A percentile compares a stretch with the other conserved stretches of the same genome.
phyloP scores from a whole-genome alignment of 2,329 filamentous ascomycete species.

The Westerdykella aurantiaca region DNA sequence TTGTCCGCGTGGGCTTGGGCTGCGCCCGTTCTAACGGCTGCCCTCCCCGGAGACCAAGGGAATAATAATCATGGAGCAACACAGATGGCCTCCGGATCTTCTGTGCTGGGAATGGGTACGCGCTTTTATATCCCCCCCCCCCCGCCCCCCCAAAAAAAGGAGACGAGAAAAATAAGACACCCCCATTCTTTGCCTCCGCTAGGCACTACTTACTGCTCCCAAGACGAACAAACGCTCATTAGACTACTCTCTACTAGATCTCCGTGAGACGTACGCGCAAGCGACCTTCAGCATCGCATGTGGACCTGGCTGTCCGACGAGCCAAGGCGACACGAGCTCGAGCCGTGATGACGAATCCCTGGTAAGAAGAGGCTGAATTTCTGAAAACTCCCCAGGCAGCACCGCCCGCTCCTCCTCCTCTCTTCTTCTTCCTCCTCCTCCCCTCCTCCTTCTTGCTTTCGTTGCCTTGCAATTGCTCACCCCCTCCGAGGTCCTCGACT shows the following conservation, averaged over 20 bases:
- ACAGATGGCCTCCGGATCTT: not conserved
- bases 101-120: constrained; percentile 27
- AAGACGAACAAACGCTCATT: too few species aligned
- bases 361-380: constrained; percentile 29
- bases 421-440: constrained; percentile 31
- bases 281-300: constrained; percentile 42
- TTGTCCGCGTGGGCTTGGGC: constrained; percentile 27
- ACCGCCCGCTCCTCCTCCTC: constrained; percentile 16
- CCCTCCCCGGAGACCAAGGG: constrained; percentile 10
- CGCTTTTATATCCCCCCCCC: not conserved
- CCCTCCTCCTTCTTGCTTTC: constrained; percentile 30
- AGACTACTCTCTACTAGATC: constrained; percentile 13
- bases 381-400: constrained; percentile 34
- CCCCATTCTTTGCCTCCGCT: constrained; percentile 33
- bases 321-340: constrained; percentile 33
- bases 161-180: too few species aligned
- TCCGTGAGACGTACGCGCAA: constrained; percentile 33
- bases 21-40: constrained; percentile 25
- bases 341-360: constrained; percentile 38
- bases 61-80: not conserved
- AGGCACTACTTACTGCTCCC: constrained; percentile 4
- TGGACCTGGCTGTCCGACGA: constrained; percentile 38
- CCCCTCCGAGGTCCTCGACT: constrained; percentile 36
- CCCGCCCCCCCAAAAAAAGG: too few species aligned
- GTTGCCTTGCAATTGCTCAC: constrained; percentile 17